phyloP scores from a whole-genome alignment of 345 rosid genomes.

The Melaleuca quinquenervia region DNA sequence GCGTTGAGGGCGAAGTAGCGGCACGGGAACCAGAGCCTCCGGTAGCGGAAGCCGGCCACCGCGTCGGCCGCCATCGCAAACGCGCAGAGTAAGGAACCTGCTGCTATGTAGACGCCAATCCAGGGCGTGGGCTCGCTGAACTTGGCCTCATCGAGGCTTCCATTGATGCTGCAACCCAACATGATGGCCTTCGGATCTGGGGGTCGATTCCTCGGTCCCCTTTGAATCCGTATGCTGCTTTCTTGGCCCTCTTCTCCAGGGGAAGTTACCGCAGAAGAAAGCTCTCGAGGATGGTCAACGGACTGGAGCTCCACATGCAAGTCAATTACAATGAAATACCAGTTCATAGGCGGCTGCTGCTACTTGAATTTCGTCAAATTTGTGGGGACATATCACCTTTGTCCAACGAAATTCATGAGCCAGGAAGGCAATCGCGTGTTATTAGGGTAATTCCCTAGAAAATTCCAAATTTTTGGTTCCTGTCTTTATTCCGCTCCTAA shows the following conservation, averaged over 20 bases:
- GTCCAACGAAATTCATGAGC: no score
- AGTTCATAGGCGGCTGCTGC: neutral
- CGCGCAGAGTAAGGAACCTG: constrained; percentile 62
- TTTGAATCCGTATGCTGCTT: neutral
- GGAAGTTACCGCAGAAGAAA: neutral
- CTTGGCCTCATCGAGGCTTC: constrained; percentile 42
- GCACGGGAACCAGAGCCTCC: constrained; percentile 71
- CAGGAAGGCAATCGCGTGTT: no score
- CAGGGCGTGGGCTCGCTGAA: constrained; percentile 70
- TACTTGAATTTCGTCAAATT: neutral
- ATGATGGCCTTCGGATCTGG: neutral
- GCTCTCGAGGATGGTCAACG: neutral
- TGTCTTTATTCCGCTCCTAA: no score
- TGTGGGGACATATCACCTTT: neutral
- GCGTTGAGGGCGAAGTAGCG: constrained; percentile 69
- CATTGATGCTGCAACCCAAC: constrained; percentile 60
- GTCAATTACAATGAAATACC: neutral
- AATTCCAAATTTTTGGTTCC: no score
- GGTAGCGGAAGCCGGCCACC: constrained; percentile 41
- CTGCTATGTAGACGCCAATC: constrained; percentile 78
- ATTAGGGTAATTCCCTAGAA: no score
- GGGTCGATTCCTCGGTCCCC: neutral
- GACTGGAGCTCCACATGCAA: neutral
- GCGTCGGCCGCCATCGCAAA: constrained; percentile 64
- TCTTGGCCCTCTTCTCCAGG: neutral